Evolutionary conservation across 306 rosid genomes (phyloP).

Genomic region (Calophaca sinica): DNA sequence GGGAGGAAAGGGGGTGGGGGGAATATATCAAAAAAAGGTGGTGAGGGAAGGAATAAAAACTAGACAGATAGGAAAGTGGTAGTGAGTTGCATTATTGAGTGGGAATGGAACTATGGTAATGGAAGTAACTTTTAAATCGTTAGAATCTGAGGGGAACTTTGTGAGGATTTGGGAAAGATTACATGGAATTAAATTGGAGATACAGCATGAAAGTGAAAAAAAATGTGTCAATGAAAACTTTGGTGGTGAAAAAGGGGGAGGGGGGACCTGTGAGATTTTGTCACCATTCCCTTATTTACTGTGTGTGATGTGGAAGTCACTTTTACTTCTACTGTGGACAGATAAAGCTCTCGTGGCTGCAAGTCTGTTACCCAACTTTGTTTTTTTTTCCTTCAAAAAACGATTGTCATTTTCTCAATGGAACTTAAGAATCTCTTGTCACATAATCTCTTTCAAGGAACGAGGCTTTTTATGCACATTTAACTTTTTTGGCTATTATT

Average conservation of each 20-base stretch:
- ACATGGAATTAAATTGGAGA: neutral
- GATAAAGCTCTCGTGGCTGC: neutral
- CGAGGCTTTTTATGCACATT: neutral
- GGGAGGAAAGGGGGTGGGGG: neutral
- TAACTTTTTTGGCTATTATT: neutral
- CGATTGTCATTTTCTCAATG: slow-evolving; percentile 37
- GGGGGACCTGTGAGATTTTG: neutral
- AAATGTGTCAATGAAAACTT: neutral
- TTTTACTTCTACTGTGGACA: slow-evolving; percentile 17
- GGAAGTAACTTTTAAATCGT: too few relatives aligned
- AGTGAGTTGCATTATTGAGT: slow-evolving; percentile 1
- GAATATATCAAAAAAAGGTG: neutral
- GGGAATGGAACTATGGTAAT: neutral
- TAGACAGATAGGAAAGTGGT: neutral
- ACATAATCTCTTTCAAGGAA: slow-evolving; percentile 15
- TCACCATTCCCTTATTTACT: slow-evolving; percentile 36
- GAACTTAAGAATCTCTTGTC: slow-evolving; percentile 8
- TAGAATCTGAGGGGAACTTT: neutral
- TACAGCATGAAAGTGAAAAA: neutral
- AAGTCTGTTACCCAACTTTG: neutral
- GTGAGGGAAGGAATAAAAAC: neutral
- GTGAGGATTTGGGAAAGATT: slow-evolving; percentile 13
- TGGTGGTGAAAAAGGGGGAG: neutral
- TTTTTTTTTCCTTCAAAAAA: neutral
- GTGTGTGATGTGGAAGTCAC: slow-evolving; percentile 47